Evolutionary conservation across 352 stramenopile genomes (phyloP), one percentile per base, ranked within the genome.

Genomic region (Pythium plurisporium): DNA sequence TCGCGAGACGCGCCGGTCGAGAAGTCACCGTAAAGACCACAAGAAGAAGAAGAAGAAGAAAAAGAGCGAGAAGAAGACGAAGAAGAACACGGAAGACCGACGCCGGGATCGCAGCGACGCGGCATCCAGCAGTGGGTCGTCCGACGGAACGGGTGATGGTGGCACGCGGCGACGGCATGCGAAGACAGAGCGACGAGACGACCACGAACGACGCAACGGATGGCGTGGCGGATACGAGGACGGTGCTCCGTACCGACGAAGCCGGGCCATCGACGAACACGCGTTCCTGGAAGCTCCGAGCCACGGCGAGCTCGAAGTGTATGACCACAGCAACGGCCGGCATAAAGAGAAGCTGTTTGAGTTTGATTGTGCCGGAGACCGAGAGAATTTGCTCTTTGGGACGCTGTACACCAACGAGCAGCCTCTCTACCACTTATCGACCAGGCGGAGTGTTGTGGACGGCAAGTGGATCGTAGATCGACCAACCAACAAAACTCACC

Each of bases 341-440:
- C 4, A n/a, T 4, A 22, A 22, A 34, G 66, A 77, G 11, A 78
- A 73, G 27, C 48, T 90, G 6, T 92, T 86, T 46, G 75, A 89
- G 41, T 75, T 84, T 27, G 85, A 95, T 44, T 66, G 70, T 34
- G 60, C 57, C 0, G 81, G 82, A 17, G 85, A 95, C 62, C 60
- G 56, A 12, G 74, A 93, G 2, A 95, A 95, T 46, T 37, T 38
- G 0, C 70, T 90, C 30, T 95, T 79, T 30, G 82, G 85, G 20
- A 77, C 78, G 2, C 62, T 86, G 14, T 88, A 87, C 46, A 67
- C 54, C n/a, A 62, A 86, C 19, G 79, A 93, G 20, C 72, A 76
- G 33, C 85, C 82, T 3, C 37, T 86, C 17, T 93, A 91, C 38
- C 27, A 59, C 12, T 65, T 92, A 33, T 76, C 69, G 25, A 86